Evolutionary conservation across 1,284 basidiomycete species (phyloP), one percentile per base, ranked within the genome.

Genomic region (Ustilago curta): DNA sequence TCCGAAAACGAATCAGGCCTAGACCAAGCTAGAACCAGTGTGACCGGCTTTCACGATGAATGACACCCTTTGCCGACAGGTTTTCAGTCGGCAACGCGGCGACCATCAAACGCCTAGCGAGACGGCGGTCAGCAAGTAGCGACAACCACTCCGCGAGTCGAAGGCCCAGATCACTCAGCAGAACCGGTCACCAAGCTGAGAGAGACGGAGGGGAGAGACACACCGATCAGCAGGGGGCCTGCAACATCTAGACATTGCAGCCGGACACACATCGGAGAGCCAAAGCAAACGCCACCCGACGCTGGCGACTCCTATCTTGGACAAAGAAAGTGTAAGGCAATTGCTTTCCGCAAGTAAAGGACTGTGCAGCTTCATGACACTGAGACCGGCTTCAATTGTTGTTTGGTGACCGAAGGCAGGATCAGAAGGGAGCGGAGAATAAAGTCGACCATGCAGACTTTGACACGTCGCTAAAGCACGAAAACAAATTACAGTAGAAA

Each of bases 381-480:
- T 32, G 31, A 8, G 12, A 14, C 11, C 11, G 35, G 35, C 11
- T 48, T 27, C n/a, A 31, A n/a, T n/a, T 48, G 27, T 47, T 48
- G 29, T 27, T 48, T 31, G 47, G 37, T 50, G 23, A 51, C 21
- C 23, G 50, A 23, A 45, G 19, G 19, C 25, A 37, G 11, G 25
- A 29, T 19, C 23, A 42, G 21, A 39, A 14, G 14, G 31, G 9
- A 14, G 49, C 31, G 49, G 32, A 50, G 32, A n/a, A 31, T 4
- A 11, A 37, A 37, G 29, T 32, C 23, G 52, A 31, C 40, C 39
- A 31, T 60, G 58, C 53, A 67, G 58, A 59, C 32, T 66, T 66
- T 47, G 64, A 60, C 57, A 60, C 42, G 32, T 66, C 56, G 47
- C 40, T 27, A 35, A 31, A 14, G 19, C 45, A 16, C 16, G 16